A percentile compares a stretch with the other conserved stretches of the same genome.
Conservation (phyloP, 225 moss, liverwort and hornwort species). For the Thuidium tamariscinum region DNA sequence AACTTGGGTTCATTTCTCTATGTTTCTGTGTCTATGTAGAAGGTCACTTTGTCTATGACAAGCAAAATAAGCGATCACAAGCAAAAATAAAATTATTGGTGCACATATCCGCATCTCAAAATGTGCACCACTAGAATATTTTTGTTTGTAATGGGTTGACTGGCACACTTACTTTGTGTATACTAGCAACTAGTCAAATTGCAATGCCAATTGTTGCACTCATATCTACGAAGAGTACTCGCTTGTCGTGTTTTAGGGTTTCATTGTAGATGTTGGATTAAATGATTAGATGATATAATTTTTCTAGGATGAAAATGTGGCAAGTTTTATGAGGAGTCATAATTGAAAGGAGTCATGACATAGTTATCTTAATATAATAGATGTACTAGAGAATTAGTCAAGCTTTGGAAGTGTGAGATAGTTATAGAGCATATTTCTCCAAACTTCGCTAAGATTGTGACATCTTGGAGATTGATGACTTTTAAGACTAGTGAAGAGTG, state of each 20-base stretch:
- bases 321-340: rapidly evolving
- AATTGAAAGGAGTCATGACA: rapidly evolving
- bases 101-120: too few species aligned
- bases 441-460: too few species aligned
- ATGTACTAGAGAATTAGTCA: rapidly evolving
- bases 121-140: too few species aligned
- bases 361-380: rapidly evolving
- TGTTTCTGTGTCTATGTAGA: too few species aligned
- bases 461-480: not conserved
- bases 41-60: too few species aligned
- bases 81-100: too few species aligned
- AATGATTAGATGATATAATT: not conserved
- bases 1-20: not conserved
- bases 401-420: rapidly evolving
- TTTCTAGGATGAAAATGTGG: rapidly evolving
- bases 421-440: not conserved
- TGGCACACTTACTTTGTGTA: too few species aligned
- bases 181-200: not conserved
- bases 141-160: too few species aligned
- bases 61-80: too few species aligned
- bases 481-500: not conserved
- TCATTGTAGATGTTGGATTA: rapidly evolving
- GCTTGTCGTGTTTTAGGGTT: not conserved
- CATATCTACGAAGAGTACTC: not conserved
- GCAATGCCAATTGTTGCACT: rapidly evolving